A percentile compares a stretch with the other conserved stretches of the same genome.
Conservation (phyloP, 176 grass and related monocot genomes). For the Rhynchospora tenuis region DNA sequence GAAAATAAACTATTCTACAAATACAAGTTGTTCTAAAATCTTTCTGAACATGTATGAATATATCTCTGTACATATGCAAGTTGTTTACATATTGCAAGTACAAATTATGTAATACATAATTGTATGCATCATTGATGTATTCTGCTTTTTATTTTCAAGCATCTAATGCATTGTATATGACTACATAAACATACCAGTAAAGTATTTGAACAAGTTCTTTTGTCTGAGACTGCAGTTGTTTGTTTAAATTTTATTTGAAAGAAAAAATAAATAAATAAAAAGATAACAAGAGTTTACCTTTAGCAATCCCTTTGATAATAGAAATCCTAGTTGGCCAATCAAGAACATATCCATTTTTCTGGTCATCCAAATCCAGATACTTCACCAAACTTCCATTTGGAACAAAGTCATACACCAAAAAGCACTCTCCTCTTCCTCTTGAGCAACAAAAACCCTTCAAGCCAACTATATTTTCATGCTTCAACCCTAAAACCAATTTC, state of each 20-base stretch:
- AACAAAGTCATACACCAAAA: constrained; percentile 83
- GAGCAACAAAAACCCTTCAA: constrained; percentile 89
- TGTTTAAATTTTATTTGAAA: neutral
- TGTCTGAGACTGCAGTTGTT: neutral
- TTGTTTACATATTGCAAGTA: neutral
- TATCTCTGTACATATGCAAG: too few relatives aligned
- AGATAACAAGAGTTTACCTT: constrained; percentile 53
- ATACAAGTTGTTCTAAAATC: neutral
- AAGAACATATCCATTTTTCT: constrained; percentile 26
- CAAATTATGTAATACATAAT: neutral
- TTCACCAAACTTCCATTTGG: constrained; percentile 64
- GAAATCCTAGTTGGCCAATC: constrained; percentile 77
- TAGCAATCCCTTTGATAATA: constrained; percentile 84
- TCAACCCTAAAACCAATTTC: constrained; percentile 45
- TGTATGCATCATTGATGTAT: neutral
- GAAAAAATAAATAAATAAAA: constrained; percentile 27
- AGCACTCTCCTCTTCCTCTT: constrained; percentile 77
- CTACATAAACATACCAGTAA: neutral
- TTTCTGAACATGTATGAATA: neutral
- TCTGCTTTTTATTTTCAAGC: neutral
- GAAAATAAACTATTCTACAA: neutral
- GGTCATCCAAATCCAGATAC: constrained; percentile 49
- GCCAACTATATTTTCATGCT: constrained; percentile 67
- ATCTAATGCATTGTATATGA: neutral
- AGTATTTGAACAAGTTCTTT: neutral